Evolutionary conservation across 2,329 filamentous ascomycete species (phyloP).

Genomic region (Phaeosphaeria sp.): DNA sequence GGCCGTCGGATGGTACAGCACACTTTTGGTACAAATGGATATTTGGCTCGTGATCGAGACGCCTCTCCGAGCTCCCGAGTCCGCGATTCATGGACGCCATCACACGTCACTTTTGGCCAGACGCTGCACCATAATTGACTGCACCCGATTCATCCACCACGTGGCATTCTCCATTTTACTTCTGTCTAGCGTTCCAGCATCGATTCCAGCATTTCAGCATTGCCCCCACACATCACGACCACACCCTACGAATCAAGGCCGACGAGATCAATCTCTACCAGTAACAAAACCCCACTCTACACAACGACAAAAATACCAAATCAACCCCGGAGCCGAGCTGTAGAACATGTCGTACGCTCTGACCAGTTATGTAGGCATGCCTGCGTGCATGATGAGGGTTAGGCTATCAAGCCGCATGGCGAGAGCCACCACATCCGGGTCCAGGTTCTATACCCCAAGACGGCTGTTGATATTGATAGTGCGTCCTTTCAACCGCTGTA

Average conservation of each 20-base stretch:
- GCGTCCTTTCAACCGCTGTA: neutral
- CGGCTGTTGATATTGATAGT: neutral
- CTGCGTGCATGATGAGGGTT: neutral
- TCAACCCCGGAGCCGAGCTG: neutral
- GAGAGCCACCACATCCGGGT: neutral
- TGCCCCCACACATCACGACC: neutral
- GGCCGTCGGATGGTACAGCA: neutral
- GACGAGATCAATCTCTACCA: neutral
- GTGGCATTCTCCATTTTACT: neutral
- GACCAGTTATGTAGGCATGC: neutral
- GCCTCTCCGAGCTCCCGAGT: neutral
- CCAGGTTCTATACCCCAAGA: neutral
- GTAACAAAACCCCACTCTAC: constrained; percentile 1
- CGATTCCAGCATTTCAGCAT: constrained; percentile 2
- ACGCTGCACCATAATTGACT: neutral
- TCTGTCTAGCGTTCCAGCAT: constrained; percentile 2
- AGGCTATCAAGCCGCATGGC: neutral
- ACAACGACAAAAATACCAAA: neutral
- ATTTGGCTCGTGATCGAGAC: neutral
- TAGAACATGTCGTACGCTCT: neutral
- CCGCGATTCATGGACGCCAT: neutral
- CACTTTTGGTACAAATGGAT: constrained; percentile 11
- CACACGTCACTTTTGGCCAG: neutral
- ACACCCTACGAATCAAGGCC: neutral
- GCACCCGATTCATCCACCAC: neutral